A percentile compares a stretch with the other conserved stretches of the same genome.
These are phyloP conservation scores for Curvularia lunata DNA, from an alignment of 2,329 filamentous ascomycete species.

Conservation along the genomic window DNA sequence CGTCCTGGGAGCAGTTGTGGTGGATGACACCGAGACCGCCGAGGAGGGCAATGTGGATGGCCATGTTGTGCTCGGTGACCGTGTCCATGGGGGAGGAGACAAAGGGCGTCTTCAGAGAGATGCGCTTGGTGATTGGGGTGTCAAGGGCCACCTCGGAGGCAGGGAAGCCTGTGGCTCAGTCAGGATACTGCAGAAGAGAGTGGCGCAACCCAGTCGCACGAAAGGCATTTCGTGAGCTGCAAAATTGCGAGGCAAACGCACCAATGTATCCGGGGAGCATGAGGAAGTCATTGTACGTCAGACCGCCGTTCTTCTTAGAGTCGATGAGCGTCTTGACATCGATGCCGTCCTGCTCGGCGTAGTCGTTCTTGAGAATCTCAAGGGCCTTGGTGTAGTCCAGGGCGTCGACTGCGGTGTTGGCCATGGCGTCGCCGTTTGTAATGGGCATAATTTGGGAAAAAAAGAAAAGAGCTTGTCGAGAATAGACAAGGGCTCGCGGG, in stretches of 20 bases:
- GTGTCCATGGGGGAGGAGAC: conserved; percentile 99
- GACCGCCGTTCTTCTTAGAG: conserved; percentile 86
- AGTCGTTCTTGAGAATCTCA: conserved; percentile 78
- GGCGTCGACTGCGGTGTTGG: conserved; percentile 61
- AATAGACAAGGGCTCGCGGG: conserved; percentile 31
- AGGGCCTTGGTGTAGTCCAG: conserved; percentile 78
- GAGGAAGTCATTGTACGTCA: conserved; percentile 99
- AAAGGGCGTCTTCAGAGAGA: conserved; percentile 94
- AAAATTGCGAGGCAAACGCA: conserved; percentile 43
- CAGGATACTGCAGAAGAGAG: conserved; percentile 5
- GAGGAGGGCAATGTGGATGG: conserved; percentile 92
- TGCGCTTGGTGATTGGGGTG: conserved; percentile 91
- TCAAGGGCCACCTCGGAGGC: conserved; percentile 88
- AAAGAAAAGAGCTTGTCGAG: conserved; percentile 39
- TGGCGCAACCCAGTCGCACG: too few species aligned
- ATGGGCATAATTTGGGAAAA: conserved; percentile 68
- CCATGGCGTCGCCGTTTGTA: conserved; percentile 67
- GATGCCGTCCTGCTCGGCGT: conserved; percentile 82
- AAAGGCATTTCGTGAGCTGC: too few species aligned
- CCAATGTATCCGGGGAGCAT: conserved; percentile 95
- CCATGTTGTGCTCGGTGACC: conserved; percentile 99
- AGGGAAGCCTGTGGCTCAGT: conserved; percentile 70
- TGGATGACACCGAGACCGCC: conserved; percentile 94
- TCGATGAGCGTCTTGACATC: conserved; percentile 86
- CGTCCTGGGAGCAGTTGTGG: conserved; percentile 98